These are phyloP conservation scores for Capsella rubella DNA, from an alignment of 441 rosid genomes.

Conservation along the genomic window DNA sequence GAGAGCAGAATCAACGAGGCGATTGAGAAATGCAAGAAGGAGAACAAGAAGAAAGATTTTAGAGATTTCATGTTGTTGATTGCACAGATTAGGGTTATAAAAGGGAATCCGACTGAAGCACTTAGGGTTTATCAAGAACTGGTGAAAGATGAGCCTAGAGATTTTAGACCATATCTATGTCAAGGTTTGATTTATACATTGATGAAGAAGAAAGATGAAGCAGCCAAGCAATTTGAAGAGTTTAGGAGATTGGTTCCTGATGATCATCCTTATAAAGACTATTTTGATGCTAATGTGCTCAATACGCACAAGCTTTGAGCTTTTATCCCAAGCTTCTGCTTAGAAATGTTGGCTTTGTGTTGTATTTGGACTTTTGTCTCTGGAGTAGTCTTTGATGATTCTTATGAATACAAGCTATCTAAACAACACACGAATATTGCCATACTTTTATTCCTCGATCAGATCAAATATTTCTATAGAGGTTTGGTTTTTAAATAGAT, in stretches of 20 bases:
- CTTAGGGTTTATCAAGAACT: constrained; percentile 77
- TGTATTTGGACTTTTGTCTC: not conserved
- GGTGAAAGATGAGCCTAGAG: constrained; percentile 85
- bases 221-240: constrained; percentile 77
- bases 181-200: constrained; percentile 80
- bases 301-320: constrained; percentile 52
- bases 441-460: too few species aligned
- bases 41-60: constrained; percentile 59
- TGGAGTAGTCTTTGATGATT: not conserved
- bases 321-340: not conserved
- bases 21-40: constrained; percentile 73
- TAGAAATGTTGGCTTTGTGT: not conserved
- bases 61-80: constrained; percentile 81
- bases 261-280: constrained; percentile 83
- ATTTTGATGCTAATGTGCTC: constrained; percentile 69
- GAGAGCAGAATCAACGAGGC: constrained; percentile 65
- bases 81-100: constrained; percentile 77
- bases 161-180: constrained; percentile 89
- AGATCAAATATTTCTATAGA: too few species aligned
- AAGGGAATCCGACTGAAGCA: constrained; percentile 70
- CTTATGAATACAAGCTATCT: too few species aligned
- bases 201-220: constrained; percentile 77
- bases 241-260: constrained; percentile 76
- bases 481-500: too few species aligned
- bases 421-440: too few species aligned